Conservation (phyloP, 2,329 filamentous ascomycete species). For the Beauveria medogensis region DNA sequence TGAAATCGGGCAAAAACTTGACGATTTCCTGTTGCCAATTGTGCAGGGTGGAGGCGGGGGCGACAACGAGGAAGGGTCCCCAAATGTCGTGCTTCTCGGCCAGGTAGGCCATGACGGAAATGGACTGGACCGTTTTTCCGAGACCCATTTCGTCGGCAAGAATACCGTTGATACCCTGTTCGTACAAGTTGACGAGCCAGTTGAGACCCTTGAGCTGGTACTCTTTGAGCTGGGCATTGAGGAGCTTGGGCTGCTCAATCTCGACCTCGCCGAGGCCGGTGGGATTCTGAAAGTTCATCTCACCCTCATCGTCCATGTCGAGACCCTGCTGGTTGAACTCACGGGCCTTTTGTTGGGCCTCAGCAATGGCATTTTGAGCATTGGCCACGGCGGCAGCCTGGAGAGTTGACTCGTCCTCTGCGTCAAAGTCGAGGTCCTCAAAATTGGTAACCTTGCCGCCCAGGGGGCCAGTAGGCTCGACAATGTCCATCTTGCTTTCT, state of each 20-base stretch:
- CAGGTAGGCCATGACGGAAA: constrained; percentile 97
- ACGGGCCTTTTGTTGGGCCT: constrained; percentile 86
- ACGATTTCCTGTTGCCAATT: constrained; percentile 99
- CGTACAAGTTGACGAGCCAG: constrained; percentile 97
- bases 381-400: constrained; percentile 86
- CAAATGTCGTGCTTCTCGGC: constrained; percentile 97
- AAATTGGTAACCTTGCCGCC: constrained; percentile 80
- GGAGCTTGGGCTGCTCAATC: constrained; percentile 86
- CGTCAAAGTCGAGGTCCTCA: constrained; percentile 91
- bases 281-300: constrained; percentile 99
- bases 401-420: constrained; percentile 78
- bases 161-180: constrained; percentile 99
- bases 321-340: constrained; percentile 75
- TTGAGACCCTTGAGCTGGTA: constrained; percentile 99
- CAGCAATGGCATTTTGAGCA: constrained; percentile 88
- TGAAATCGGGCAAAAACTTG: constrained; percentile 88
- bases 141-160: constrained; percentile 99
- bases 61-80: constrained; percentile 95
- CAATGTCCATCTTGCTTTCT: constrained; percentile 39
- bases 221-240: constrained; percentile 92
- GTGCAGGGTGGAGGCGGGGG: constrained; percentile 90
- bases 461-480: constrained; percentile 45
- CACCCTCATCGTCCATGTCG: constrained; percentile 79
- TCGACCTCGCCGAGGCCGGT: constrained; percentile 90
- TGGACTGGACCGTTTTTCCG: constrained; percentile 97